Conservation (phyloP, 2,329 filamentous ascomycete genomes). For the Fusarium sp. region DNA sequence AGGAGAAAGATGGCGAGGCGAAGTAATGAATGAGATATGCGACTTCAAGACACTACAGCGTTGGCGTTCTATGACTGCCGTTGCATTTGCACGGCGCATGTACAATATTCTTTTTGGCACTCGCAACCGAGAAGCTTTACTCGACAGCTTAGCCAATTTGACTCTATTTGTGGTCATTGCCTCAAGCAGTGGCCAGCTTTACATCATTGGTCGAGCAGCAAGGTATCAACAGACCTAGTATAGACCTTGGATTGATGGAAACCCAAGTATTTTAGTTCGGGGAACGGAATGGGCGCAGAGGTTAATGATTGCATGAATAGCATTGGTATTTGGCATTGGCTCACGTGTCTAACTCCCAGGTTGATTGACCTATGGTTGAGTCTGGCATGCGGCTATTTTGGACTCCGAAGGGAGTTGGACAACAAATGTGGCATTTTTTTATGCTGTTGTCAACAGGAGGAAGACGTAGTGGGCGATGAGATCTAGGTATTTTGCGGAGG, state of each 20-base stretch:
- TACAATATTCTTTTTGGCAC: constrained; percentile 52
- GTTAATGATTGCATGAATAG: constrained; percentile 56
- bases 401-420: constrained; percentile 20
- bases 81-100: constrained; percentile 55
- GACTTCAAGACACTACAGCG: constrained; percentile 25
- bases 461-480: constrained; percentile 19
- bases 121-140: constrained; percentile 19
- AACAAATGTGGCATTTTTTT: constrained; percentile 28
- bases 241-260: constrained; percentile 25
- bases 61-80: constrained; percentile 38
- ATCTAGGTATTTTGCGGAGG: constrained; percentile 41
- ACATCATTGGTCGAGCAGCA: constrained; percentile 16
- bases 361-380: constrained; percentile 32
- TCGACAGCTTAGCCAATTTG: constrained; percentile 9
- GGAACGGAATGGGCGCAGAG: constrained; percentile 44
- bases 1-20: constrained; percentile 56
- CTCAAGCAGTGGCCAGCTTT: constrained; percentile 3
- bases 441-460: constrained; percentile 20
- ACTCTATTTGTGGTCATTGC: constrained; percentile 3
- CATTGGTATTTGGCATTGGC: constrained; percentile 51
- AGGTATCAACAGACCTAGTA: constrained; percentile 25
- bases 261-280: constrained; percentile 37
- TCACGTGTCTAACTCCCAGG: constrained; percentile 39
- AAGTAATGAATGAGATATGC: constrained; percentile 33
- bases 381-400: constrained; percentile 18